phyloP scores from a whole-genome alignment of 163 green algal genomes.

The Prototheca wickerhamii region DNA sequence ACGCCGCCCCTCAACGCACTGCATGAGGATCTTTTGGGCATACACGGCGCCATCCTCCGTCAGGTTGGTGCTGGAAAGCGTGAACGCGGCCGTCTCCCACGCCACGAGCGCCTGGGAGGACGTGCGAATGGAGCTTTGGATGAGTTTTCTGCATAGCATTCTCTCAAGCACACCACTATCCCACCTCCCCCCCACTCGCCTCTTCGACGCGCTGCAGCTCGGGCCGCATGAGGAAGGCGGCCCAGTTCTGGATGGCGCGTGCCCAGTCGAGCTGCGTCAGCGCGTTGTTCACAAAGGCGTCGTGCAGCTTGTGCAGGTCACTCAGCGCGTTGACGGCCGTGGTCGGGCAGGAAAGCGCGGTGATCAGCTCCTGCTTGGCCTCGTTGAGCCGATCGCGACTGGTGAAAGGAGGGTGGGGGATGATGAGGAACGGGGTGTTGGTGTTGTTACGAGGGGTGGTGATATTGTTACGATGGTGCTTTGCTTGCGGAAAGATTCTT shows the following conservation, averaged over 20 bases:
- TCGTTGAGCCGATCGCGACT: not conserved
- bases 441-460: no score
- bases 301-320: not conserved
- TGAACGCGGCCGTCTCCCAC: slow-evolving; percentile 1
- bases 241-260: slow-evolving; percentile 27
- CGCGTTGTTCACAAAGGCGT: not conserved
- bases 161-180: slow-evolving; percentile 13
- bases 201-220: slow-evolving; percentile 23
- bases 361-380: slow-evolving; percentile 21
- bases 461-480: no score
- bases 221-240: slow-evolving; percentile 26
- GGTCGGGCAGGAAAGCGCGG: slow-evolving; percentile 4
- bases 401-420: not conserved
- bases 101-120: not conserved
- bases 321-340: not conserved
- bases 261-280: not conserved
- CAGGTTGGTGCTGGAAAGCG: not conserved
- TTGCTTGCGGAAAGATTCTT: no score
- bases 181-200: not conserved
- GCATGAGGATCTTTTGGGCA: not conserved
- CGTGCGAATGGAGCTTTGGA: not conserved
- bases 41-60: not conserved
- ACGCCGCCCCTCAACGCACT: not conserved
- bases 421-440: no score
- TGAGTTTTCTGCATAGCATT: not conserved